These are phyloP conservation scores for Geotrichum cucujoidarum DNA, from an alignment of 1,139 yeast genomes.

Conservation along the genomic window DNA sequence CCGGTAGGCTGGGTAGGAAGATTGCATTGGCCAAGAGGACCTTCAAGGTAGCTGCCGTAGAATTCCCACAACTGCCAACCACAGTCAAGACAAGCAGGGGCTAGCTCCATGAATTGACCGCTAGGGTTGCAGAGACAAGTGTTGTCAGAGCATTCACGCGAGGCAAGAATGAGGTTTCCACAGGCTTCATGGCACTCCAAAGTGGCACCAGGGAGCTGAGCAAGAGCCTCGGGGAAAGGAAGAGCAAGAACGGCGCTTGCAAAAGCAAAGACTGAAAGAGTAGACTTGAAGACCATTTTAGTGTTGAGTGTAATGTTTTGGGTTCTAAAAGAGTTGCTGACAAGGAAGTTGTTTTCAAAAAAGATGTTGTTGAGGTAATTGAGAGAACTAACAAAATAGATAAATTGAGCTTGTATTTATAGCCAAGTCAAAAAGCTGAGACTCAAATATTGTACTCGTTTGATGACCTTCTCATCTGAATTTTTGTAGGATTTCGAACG, in stretches of 20 bases:
- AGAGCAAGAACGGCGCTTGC: conserved; percentile 5
- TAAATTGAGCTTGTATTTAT: too few relatives aligned
- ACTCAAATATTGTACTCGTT: too few relatives aligned
- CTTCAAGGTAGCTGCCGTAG: conserved; percentile 14
- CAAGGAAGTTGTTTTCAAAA: too few relatives aligned
- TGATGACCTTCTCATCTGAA: too few relatives aligned
- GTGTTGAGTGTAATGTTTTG: too few relatives aligned
- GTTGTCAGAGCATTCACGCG: conserved; percentile 10
- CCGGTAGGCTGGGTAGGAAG: conserved; percentile 15
- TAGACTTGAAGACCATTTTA: conserved; percentile 10
- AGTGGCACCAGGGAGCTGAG: conserved; percentile 15
- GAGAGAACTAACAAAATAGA: too few relatives aligned
- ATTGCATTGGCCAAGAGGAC: conserved; percentile 5
- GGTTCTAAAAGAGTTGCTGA: too few relatives aligned
- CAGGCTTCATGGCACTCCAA: conserved; percentile 11
- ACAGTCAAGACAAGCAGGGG: conserved; percentile 6
- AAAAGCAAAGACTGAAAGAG: conserved; percentile 2
- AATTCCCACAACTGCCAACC: conserved; percentile 14
- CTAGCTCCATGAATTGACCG: conserved; percentile 2
- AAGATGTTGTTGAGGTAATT: too few relatives aligned
- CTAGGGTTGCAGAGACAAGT: conserved; percentile 5
- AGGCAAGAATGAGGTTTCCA: conserved; percentile 13
- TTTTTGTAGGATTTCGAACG: too few relatives aligned
- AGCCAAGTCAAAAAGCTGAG: too few relatives aligned
- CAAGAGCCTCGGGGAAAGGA: conserved; percentile 14